Evolutionary conservation across 2,329 filamentous ascomycete genomes (phyloP), one percentile per base, ranked within the genome.

Genomic region (Epicoccum sorghinum): DNA sequence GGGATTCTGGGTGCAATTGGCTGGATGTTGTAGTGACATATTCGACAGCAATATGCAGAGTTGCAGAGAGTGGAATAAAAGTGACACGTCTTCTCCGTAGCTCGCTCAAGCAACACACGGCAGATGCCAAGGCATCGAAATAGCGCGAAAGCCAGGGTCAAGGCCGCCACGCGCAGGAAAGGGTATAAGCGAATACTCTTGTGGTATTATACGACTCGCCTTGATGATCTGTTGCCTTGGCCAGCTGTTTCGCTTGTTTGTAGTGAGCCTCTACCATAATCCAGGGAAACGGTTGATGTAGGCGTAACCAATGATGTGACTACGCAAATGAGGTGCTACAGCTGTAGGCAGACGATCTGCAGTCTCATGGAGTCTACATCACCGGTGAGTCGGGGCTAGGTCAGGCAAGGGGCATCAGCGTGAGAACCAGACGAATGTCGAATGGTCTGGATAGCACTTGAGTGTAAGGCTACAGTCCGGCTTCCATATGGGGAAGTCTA

Each of bases 271-370:
- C 24, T 24, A 50, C 46, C 52, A 39, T 10, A 46, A 38, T 42
- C 52, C 46, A 32, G 52, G 52, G 25, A 38, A 36, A n/a, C 42
- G 52, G 52, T 38, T 13, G 22, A 13, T 41, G 29, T 23, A 12
- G 33, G 36, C 39, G 4, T 35, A n/a, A 35, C 27, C 33, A 39
- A 12, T 3, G 8, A 25, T 40, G 38, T 18, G 30, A 27, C 25
- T 8, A 24, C 40, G 45, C 41, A 3, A 35, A 13, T 29, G 27
- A 32, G 9, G 41, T 41, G 24, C 41, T 23, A n/a, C 30, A 13
- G 27, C 36, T 13, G 27, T 18, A 46, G 14, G 14, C 23, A 36
- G 25, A 25, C 30, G 40, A 29, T 35, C 39, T 37, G 41, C 40
- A 37, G 27, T 29, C 6, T 9, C 27, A 7, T 29, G 27, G 9